Evolutionary conservation across 2,329 filamentous ascomycete species (phyloP).

Genomic region (Curvularia verruculosa): DNA sequence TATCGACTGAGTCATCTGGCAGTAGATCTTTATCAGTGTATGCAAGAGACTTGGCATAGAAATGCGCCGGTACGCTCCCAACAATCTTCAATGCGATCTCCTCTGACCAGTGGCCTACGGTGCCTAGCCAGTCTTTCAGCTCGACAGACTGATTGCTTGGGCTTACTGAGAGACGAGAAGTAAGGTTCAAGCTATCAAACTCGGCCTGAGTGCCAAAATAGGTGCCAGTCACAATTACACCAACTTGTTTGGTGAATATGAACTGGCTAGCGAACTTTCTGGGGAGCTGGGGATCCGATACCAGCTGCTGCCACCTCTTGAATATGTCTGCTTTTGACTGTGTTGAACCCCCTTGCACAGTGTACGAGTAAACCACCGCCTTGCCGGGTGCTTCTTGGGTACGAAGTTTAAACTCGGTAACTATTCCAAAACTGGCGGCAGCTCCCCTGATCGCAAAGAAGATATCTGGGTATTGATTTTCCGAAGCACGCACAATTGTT

Average conservation of each 20-base stretch:
- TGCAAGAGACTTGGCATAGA: conserved; percentile 46
- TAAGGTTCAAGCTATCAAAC: conserved; percentile 44
- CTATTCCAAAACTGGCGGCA: conserved; percentile 52
- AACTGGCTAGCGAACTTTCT: conserved; percentile 45
- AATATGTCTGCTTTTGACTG: conserved; percentile 37
- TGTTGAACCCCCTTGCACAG: conserved; percentile 32
- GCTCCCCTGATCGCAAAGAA: conserved; percentile 54
- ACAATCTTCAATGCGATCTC: conserved; percentile 39
- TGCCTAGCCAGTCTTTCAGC: conserved; percentile 43
- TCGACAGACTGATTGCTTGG: conserved; percentile 30
- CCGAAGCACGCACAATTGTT: conserved; percentile 47
- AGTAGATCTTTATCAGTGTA: conserved; percentile 43
- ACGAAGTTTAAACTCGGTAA: conserved; percentile 50
- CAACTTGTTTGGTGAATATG: conserved; percentile 34
- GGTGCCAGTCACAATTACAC: conserved; percentile 42
- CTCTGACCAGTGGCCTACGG: conserved; percentile 43
- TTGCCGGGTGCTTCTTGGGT: conserved; percentile 43
- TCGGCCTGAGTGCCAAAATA: conserved; percentile 44
- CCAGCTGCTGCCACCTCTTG: conserved; percentile 46
- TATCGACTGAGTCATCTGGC: conserved; percentile 37
- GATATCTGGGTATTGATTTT: conserved; percentile 47
- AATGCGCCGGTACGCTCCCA: conserved; percentile 40
- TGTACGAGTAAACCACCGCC: conserved; percentile 44
- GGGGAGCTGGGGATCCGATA: conserved; percentile 38
- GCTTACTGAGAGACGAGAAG: conserved; percentile 28